Evolutionary conservation across 192 early-diverging fungal genomes (phyloP).

Genomic region (Funneliformis mosseae): DNA sequence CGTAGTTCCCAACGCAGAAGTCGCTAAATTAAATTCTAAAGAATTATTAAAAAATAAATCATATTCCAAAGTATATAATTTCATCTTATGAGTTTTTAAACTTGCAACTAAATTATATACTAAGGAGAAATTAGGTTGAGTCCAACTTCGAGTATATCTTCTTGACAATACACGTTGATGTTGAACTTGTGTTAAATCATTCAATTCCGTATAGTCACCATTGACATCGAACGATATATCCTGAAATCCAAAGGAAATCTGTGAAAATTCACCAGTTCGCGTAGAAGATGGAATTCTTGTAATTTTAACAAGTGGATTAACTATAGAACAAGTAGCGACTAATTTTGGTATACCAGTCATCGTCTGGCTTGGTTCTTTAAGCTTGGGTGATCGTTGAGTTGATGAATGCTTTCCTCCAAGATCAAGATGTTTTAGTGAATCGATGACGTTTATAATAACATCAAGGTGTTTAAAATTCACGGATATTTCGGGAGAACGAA

Average conservation of each 20-base stretch:
- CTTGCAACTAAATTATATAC: conserved; percentile 32
- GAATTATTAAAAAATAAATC: conserved; percentile 24
- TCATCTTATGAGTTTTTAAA: conserved; percentile 18
- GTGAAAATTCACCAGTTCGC: not conserved
- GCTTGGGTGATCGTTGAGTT: too few species aligned
- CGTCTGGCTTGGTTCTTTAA: not conserved
- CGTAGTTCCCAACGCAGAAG: conserved; percentile 6
- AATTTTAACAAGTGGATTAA: conserved; percentile 17
- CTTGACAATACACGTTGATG: conserved; percentile 12
- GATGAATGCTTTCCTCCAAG: not conserved
- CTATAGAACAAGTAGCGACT: not conserved
- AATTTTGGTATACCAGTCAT: conserved; percentile 16
- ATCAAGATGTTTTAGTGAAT: not conserved
- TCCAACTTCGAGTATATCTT: conserved; percentile 26
- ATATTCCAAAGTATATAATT: conserved; percentile 14
- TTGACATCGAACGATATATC: conserved; percentile 23
- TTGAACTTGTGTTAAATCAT: not conserved
- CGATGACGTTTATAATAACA: not conserved
- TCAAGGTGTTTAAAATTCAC: conserved; percentile 10
- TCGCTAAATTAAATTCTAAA: conserved; percentile 6
- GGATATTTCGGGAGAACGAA: not conserved
- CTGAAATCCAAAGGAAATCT: conserved; percentile 24
- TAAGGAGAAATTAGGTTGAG: conserved; percentile 10
- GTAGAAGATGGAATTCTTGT: not conserved
- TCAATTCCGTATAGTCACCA: conserved; percentile 32